phyloP scores from a whole-genome alignment of 495 filamentous ascomycete species.

The Penicillium ochrochloron region DNA sequence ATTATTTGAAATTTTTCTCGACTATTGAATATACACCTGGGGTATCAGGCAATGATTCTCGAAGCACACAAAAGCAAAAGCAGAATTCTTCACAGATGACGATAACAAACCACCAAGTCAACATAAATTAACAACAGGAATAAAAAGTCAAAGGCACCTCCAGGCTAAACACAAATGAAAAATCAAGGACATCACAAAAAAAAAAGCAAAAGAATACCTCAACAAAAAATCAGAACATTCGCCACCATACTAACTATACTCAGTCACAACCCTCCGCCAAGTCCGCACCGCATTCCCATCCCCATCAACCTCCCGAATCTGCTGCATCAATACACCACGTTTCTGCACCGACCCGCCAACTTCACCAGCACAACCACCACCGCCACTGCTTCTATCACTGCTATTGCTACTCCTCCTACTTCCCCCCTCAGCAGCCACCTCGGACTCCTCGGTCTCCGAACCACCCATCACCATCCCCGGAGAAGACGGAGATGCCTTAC shows the following conservation, averaged over 20 bases:
- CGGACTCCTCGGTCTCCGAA: background rate
- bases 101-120: background rate
- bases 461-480: background rate
- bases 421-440: background rate
- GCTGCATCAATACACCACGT: conserved; percentile 33
- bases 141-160: conserved; percentile 10
- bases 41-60: background rate
- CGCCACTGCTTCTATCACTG: background rate
- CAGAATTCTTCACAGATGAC: no score
- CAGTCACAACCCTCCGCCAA: conserved; percentile 41
- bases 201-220: background rate
- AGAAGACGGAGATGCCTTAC: conserved; percentile 9
- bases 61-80: background rate
- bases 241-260: conserved; percentile 38
- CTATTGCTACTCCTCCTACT: no score
- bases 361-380: background rate
- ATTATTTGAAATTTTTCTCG: background rate
- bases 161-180: background rate
- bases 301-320: conserved; percentile 38
- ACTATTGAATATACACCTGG: background rate
- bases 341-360: conserved; percentile 23
- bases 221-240: background rate
- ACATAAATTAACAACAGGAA: conserved; percentile 11
- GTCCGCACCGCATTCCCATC: conserved; percentile 36
- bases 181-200: background rate